Evolutionary conservation across 176 grass and related monocot species (phyloP).

Genomic region (Juncus effusus): DNA sequence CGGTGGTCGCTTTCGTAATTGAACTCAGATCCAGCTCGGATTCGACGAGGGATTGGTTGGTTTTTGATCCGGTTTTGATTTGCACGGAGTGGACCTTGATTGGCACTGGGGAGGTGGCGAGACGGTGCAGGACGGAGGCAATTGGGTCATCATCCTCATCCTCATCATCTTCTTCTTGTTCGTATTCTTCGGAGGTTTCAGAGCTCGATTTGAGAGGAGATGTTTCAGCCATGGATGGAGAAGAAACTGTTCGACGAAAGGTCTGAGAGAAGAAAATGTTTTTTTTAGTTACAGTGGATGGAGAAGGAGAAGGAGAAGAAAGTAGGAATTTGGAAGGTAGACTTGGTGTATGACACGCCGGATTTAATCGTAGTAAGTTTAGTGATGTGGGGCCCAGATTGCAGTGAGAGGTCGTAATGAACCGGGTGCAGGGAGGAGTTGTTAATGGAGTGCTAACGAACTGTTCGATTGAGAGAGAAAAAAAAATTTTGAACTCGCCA

Average conservation of each 20-base stretch:
- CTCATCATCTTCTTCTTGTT: constrained; percentile 27
- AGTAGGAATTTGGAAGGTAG: too few relatives aligned
- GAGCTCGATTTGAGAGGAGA: constrained; percentile 9
- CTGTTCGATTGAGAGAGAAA: too few relatives aligned
- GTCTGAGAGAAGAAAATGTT: background rate
- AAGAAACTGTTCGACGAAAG: background rate
- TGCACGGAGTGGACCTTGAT: constrained; percentile 66
- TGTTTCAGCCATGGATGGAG: constrained; percentile 19
- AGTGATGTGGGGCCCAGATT: too few relatives aligned
- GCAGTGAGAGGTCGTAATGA: too few relatives aligned
- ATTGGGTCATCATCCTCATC: constrained; percentile 27
- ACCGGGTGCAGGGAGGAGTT: too few relatives aligned
- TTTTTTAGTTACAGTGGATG: background rate
- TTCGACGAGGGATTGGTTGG: constrained; percentile 51
- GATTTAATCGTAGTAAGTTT: too few relatives aligned
- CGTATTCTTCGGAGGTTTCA: background rate
- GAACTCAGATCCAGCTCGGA: constrained; percentile 45
- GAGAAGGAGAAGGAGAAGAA: background rate
- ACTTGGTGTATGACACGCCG: too few relatives aligned
- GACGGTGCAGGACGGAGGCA: constrained; percentile 47
- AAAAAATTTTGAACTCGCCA: too few relatives aligned
- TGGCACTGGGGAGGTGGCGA: constrained; percentile 53
- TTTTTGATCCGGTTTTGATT: constrained; percentile 54
- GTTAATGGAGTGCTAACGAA: too few relatives aligned
- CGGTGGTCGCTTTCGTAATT: constrained; percentile 48